Evolutionary conservation across 2,329 filamentous ascomycete species (phyloP), one percentile per base, ranked within the genome.

Genomic region (Basipetospora sp.): DNA sequence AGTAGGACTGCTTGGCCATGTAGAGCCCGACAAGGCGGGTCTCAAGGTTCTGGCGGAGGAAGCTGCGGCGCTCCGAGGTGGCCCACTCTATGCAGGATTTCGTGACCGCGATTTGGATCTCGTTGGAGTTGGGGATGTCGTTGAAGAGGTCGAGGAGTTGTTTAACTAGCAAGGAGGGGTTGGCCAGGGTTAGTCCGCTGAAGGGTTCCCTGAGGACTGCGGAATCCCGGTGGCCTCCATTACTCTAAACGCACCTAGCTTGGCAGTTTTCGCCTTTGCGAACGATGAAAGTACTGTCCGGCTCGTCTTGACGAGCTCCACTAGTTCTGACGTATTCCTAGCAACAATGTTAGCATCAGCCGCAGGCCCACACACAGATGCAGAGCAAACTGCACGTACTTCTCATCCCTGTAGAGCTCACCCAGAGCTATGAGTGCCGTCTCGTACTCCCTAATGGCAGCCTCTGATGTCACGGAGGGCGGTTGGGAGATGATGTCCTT

Each of bases 51-150:
- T 98, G 90, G 48, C 90, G 86, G 50, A 98, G 75, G 71, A 98
- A 98, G 43, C 85, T 84, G 54, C 90, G 81, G 50, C 87, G 82
- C 66, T 96, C 86, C 37, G 84, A 82, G 39, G 88, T 84, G 34
- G 90, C 90, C 90, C 90, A 98, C 65, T 96, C 88, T 76, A 98
- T 98, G 67, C 86, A 96, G 63, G 90, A 94, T 64, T 94, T 94
- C 53, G 90, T 98, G 51, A 94, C 85, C 57, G 78, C 67, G 58
- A 94, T 86, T 65, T 98, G 90, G 55, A 80, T 83, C 57, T 98
- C 90, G 66, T 81, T 81, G 50, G 85, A 90, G 63, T 94, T 81
- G 52, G 92, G 90, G 50, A 96, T 94, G 53, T 81, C 74, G 51
- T 82, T 77, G 69, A 96, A 90, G 58, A 94, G 77, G 60, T 98